Evolutionary conservation across 1,284 basidiomycete genomes (phyloP).

Genomic region (Meira nashicola): DNA sequence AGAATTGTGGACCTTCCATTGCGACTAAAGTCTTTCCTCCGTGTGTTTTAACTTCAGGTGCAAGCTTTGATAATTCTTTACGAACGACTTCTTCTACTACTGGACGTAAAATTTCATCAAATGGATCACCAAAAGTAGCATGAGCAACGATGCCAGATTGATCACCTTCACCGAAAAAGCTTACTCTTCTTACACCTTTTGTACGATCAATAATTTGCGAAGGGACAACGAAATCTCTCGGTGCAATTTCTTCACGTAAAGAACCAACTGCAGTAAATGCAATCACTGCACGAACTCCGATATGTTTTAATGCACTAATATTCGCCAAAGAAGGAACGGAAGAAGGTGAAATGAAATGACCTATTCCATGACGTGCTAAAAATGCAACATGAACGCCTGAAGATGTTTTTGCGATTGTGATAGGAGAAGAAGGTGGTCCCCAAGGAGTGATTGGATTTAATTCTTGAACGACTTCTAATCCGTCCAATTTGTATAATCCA

Average conservation of each 20-base stretch:
- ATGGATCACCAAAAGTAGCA: slow-evolving; percentile 79
- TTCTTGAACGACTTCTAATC: slow-evolving; percentile 40
- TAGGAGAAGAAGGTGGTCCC: slow-evolving; percentile 86
- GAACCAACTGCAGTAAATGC: slow-evolving; percentile 95
- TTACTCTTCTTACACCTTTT: slow-evolving; percentile 77
- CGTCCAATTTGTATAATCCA: slow-evolving; percentile 50
- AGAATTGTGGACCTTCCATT: slow-evolving; percentile 94
- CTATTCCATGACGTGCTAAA: slow-evolving; percentile 78
- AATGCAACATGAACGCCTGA: slow-evolving; percentile 77
- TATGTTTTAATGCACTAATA: slow-evolving; percentile 86
- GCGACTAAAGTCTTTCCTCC: slow-evolving; percentile 80
- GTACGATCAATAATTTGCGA: slow-evolving; percentile 94
- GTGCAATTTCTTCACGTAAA: slow-evolving; percentile 79
- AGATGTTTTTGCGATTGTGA: slow-evolving; percentile 76
- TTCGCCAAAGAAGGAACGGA: slow-evolving; percentile 72
- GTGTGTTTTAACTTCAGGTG: slow-evolving; percentile 56
- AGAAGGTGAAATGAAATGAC: slow-evolving; percentile 60
- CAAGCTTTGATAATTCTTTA: slow-evolving; percentile 21
- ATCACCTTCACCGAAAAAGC: slow-evolving; percentile 76
- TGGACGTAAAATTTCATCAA: slow-evolving; percentile 34
- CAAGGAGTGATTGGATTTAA: slow-evolving; percentile 63
- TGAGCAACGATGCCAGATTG: slow-evolving; percentile 72
- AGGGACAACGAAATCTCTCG: slow-evolving; percentile 77
- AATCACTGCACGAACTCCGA: slow-evolving; percentile 82
- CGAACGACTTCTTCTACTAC: slow-evolving; percentile 34